phyloP scores from a whole-genome alignment of 2,329 filamentous ascomycete species.

The Penicillium sp. region DNA sequence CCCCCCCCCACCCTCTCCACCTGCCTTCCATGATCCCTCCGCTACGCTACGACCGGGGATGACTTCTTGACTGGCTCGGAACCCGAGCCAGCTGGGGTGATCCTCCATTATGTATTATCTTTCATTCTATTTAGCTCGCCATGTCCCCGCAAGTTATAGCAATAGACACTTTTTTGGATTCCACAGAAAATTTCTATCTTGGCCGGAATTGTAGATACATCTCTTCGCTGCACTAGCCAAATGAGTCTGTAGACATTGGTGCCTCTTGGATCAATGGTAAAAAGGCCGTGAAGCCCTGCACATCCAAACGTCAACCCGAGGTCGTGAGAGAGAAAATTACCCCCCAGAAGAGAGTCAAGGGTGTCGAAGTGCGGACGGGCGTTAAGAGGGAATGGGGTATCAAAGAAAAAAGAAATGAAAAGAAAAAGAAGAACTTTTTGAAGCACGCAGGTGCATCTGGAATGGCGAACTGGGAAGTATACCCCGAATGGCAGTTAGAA shows the following conservation, averaged over 20 bases:
- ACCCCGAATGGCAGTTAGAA: conserved; percentile 48
- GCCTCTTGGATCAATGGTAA: not conserved
- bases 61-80: conserved; percentile 1
- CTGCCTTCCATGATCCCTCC: conserved; percentile 13
- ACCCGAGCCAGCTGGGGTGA: conserved; percentile 1
- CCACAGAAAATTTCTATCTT: conserved; percentile 4
- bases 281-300: not conserved
- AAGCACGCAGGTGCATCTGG: not conserved
- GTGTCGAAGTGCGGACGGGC: not conserved
- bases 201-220: not conserved
- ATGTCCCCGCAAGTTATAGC: conserved; percentile 27
- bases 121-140: conserved; percentile 28
- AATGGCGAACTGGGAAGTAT: not conserved
- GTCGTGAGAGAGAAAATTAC: not conserved
- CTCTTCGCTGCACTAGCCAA: not conserved
- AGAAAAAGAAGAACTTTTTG: not conserved
- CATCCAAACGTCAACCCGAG: not conserved
- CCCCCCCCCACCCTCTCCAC: no score
- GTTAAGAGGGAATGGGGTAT: conserved; percentile 11
- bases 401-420: not conserved
- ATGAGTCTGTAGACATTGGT: not conserved
- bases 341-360: not conserved
- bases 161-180: conserved; percentile 26
- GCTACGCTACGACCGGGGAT: conserved; percentile 27
- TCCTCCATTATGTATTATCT: conserved; percentile 32